A percentile compares a stretch with the other conserved stretches of the same genome.
Conservation (phyloP, 2,329 filamentous ascomycete genomes). For the Trichoderma lentiforme region DNA sequence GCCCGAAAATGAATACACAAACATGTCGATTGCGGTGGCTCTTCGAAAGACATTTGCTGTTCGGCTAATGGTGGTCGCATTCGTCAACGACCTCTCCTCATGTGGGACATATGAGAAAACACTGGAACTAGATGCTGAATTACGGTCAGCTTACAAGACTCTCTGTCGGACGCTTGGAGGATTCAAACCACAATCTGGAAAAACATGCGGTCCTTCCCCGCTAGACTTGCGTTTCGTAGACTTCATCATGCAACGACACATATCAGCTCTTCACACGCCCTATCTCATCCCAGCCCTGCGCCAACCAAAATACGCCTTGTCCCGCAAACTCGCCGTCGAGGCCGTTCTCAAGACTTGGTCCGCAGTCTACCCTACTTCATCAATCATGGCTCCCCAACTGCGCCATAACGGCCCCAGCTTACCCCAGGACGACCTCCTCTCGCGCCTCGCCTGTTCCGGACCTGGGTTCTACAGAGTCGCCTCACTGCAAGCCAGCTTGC, state of each 20-base stretch:
- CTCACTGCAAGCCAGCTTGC: slow-evolving; percentile 34
- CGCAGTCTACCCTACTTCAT: slow-evolving; percentile 30
- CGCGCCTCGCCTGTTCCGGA: slow-evolving; percentile 37
- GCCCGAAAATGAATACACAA: slow-evolving; percentile 37
- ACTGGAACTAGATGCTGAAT: slow-evolving; percentile 40
- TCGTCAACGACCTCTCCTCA: slow-evolving; percentile 42
- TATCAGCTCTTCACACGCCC: slow-evolving; percentile 54
- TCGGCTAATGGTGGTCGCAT: slow-evolving; percentile 41
- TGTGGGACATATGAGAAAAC: slow-evolving; percentile 43
- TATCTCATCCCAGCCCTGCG: slow-evolving; percentile 42
- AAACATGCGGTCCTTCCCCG: slow-evolving; percentile 24
- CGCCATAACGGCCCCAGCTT: neutral
- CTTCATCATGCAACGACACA: slow-evolving; percentile 51
- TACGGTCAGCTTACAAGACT: slow-evolving; percentile 42
- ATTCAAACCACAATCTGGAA: slow-evolving; percentile 20
- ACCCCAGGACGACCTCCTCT: slow-evolving; percentile 30
- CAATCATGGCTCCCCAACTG: slow-evolving; percentile 3
- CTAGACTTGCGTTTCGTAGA: slow-evolving; percentile 48
- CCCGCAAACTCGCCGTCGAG: slow-evolving; percentile 47
- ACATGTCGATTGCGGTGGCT: slow-evolving; percentile 39
- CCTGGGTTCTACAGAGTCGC: slow-evolving; percentile 41
- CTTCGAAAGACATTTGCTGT: slow-evolving; percentile 42
- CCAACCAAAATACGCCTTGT: slow-evolving; percentile 48
- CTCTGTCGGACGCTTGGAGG: slow-evolving; percentile 35
- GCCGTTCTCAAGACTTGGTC: slow-evolving; percentile 46